A percentile compares a stretch with the other conserved stretches of the same genome.
phyloP scores from a whole-genome alignment of 768 basidiomycete genomes.

The Auricularia heimuer region DNA sequence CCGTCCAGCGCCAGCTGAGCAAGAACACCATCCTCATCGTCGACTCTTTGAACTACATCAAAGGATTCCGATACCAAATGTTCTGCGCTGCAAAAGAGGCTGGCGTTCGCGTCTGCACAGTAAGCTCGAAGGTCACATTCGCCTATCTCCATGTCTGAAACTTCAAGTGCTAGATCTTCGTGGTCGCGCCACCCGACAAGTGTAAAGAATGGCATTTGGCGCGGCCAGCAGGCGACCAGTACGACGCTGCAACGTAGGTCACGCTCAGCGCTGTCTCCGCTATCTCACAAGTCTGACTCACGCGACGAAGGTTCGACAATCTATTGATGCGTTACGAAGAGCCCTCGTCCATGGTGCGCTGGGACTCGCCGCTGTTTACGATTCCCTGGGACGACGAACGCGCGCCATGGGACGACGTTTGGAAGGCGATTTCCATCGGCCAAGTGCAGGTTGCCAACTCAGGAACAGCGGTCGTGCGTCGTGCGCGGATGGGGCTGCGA shows the following conservation, averaged over 20 bases:
- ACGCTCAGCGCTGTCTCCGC: no score
- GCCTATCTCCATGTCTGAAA: constrained; percentile 1
- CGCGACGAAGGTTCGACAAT: constrained; percentile 59
- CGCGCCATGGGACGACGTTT: constrained; percentile 61
- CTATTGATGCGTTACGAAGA: constrained; percentile 87
- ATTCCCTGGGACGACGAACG: constrained; percentile 63
- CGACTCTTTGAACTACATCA: constrained; percentile 94
- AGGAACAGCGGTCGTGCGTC: constrained; percentile 62
- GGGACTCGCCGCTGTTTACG: constrained; percentile 94
- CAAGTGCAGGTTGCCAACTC: constrained; percentile 80
- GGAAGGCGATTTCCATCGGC: constrained; percentile 71
- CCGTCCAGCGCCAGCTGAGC: constrained; percentile 65
- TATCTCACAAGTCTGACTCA: constrained; percentile 2
- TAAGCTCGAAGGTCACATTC: constrained; percentile 28
- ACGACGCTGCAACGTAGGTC: constrained; percentile 65
- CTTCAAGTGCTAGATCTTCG: constrained; percentile 46
- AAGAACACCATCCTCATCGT: constrained; percentile 74
- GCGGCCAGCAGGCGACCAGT: constrained; percentile 39
- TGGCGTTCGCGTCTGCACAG: constrained; percentile 78
- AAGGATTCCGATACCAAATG: constrained; percentile 96
- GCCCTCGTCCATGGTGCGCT: constrained; percentile 95
- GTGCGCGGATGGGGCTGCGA: no score
- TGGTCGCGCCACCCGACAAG: constrained; percentile 62
- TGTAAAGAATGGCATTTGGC: constrained; percentile 68
- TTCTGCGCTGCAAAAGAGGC: constrained; percentile 91